Evolutionary conservation across 805 yeast species (phyloP).

Genomic region (Saccharomycopsis fodiens): DNA sequence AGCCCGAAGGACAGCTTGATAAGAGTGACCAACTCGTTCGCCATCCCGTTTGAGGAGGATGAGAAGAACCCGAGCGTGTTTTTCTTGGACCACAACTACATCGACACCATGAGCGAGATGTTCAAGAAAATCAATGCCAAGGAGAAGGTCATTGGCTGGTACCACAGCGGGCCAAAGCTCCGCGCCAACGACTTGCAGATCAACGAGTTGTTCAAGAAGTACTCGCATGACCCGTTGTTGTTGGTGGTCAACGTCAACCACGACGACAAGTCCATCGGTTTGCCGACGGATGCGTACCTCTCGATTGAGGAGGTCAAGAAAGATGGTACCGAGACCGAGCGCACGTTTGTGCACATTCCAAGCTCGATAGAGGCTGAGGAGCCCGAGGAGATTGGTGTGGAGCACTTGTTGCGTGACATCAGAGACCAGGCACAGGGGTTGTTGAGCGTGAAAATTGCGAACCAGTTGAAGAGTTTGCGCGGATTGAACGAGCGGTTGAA

Average conservation of each 20-base stretch:
- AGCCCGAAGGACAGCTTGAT: conserved; percentile 40
- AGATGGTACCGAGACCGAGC: conserved; percentile 89
- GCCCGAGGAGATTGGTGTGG: conserved; percentile 99
- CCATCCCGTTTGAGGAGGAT: conserved; percentile 97
- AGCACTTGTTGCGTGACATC: conserved; percentile 87
- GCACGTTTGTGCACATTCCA: conserved; percentile 89
- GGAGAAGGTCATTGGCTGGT: conserved; percentile 97
- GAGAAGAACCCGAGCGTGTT: conserved; percentile 86
- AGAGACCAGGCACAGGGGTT: conserved; percentile 96
- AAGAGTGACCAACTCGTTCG: conserved; percentile 85
- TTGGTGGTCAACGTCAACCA: conserved; percentile 91
- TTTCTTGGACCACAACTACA: conserved; percentile 95
- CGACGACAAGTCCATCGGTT: conserved; percentile 59
- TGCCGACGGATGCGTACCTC: conserved; percentile 92
- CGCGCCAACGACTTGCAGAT: conserved; percentile 83
- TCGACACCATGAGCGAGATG: conserved; percentile 96
- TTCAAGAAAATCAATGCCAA: conserved; percentile 95
- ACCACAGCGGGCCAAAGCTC: conserved; percentile 94
- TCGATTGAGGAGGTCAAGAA: conserved; percentile 94
- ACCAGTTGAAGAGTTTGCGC: conserved; percentile 79
- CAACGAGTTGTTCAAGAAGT: conserved; percentile 81
- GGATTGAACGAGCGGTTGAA: conserved; percentile 75
- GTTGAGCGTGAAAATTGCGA: conserved; percentile 77
- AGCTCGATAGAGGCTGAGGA: conserved; percentile 94
- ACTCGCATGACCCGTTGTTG: conserved; percentile 72